A percentile compares a stretch with the other conserved stretches of the same genome.
These are phyloP conservation scores for Azolla pinnata DNA, from an alignment of 75 land plant genomes.

Conservation along the genomic window DNA sequence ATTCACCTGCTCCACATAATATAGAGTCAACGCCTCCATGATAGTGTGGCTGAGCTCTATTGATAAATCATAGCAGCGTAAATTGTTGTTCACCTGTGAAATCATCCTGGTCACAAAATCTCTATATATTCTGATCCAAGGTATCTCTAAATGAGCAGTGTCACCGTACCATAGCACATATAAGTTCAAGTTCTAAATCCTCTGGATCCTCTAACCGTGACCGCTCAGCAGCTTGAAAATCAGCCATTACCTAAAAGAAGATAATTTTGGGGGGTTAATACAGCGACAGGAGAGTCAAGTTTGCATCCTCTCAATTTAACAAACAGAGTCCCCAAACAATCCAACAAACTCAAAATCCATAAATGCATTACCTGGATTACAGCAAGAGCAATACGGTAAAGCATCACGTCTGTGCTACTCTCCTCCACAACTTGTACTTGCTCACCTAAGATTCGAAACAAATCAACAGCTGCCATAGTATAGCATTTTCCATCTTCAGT, in stretches of 20 bases:
- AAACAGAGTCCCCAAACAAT: too few species aligned
- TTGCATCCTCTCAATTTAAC: too few species aligned
- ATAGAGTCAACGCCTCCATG: conserved; percentile 79
- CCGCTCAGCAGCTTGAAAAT: conserved; percentile 91
- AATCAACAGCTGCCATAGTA: conserved; percentile 95
- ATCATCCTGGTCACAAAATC: not conserved
- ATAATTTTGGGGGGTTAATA: too few species aligned
- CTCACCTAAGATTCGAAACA: conserved; percentile 88
- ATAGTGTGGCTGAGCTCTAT: conserved; percentile 72
- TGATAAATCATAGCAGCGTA: conserved; percentile 86
- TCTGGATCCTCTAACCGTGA: conserved; percentile 80
- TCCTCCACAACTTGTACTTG: conserved; percentile 96
- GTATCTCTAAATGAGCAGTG: not conserved
- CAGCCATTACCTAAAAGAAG: conserved; percentile 74
- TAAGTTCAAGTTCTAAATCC: conserved; percentile 77
- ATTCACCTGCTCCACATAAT: conserved; percentile 86
- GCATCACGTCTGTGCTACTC: conserved; percentile 97
- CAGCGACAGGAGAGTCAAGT: too few species aligned
- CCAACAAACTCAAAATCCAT: too few species aligned
- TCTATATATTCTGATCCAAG: not conserved
- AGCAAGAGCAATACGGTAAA: conserved; percentile 87
- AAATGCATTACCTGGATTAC: conserved; percentile 87
- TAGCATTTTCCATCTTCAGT: conserved; percentile 86
- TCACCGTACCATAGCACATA: conserved; percentile 78
- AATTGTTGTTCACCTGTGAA: conserved; percentile 82